A percentile compares a stretch with the other conserved stretches of the same genome.
These are phyloP conservation scores for Penicillium canescens DNA, from an alignment of 495 filamentous ascomycete genomes.

Conservation along the genomic window DNA sequence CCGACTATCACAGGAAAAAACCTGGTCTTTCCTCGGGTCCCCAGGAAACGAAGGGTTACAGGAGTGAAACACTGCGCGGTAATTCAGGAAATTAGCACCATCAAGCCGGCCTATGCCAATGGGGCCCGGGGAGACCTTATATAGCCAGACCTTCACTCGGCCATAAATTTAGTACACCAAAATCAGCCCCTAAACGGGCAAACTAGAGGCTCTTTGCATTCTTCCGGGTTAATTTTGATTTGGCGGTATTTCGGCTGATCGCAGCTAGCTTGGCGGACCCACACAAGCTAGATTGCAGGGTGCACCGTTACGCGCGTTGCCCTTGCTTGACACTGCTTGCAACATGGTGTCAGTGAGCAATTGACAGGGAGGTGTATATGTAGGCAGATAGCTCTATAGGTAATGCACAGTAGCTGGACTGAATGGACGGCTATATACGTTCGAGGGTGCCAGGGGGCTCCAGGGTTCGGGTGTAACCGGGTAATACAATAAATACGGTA, in stretches of 20 bases:
- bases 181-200: conserved; percentile 1
- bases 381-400: neutral
- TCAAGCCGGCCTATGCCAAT: neutral
- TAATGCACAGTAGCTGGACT: neutral
- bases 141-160: neutral
- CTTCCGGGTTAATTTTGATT: conserved; percentile 14
- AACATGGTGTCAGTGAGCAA: neutral
- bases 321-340: neutral
- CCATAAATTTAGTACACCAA: neutral
- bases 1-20: conserved; percentile 19
- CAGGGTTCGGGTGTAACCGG: conserved; percentile 5
- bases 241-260: conserved; percentile 25
- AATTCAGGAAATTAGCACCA: neutral
- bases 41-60: conserved; percentile 13
- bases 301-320: conserved; percentile 11
- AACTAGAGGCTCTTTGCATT: conserved; percentile 24
- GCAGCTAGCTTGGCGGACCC: conserved; percentile 31
- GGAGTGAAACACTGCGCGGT: conserved; percentile 1
- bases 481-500: conserved; percentile 8
- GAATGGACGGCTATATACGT: neutral
- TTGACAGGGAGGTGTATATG: neutral
- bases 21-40: conserved; percentile 14
- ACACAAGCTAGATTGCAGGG: conserved; percentile 29
- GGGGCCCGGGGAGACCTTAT: conserved; percentile 3
- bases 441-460: neutral